These are phyloP conservation scores for Alternaria panax DNA, from an alignment of 2,329 filamentous ascomycete species.

Conservation along the genomic window DNA sequence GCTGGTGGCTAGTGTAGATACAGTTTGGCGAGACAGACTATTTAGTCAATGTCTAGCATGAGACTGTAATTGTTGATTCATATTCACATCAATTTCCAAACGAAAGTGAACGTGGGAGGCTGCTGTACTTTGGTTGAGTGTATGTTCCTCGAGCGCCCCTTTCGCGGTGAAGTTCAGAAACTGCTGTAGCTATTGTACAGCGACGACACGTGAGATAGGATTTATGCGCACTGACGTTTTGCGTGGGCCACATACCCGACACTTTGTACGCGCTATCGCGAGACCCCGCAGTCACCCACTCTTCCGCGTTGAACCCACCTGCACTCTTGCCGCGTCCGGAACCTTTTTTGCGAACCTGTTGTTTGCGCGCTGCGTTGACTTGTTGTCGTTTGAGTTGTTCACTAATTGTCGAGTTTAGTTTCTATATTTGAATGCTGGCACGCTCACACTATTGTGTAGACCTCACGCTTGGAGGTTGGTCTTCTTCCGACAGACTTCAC, in stretches of 20 bases:
- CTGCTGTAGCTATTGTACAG: too few relatives aligned
- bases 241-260: not conserved
- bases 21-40: too few relatives aligned
- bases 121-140: too few relatives aligned
- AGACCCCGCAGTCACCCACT: constrained; percentile 24
- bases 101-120: too few relatives aligned
- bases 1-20: too few relatives aligned
- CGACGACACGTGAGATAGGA: constrained; percentile 11
- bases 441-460: not conserved
- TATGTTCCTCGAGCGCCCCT: not conserved
- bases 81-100: too few relatives aligned
- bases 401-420: not conserved
- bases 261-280: constrained; percentile 10
- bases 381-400: not conserved
- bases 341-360: not conserved
- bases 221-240: constrained; percentile 11
- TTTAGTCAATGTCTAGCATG: too few relatives aligned
- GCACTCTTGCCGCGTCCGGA: constrained; percentile 2
- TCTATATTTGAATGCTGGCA: not conserved
- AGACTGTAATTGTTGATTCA: too few relatives aligned
- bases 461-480: not conserved
- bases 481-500: not conserved
- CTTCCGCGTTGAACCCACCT: constrained; percentile 9
- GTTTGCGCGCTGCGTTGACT: not conserved
- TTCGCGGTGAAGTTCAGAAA: not conserved